Conservation (phyloP, 345 rosid genomes). For the Gossypium australe region DNA sequence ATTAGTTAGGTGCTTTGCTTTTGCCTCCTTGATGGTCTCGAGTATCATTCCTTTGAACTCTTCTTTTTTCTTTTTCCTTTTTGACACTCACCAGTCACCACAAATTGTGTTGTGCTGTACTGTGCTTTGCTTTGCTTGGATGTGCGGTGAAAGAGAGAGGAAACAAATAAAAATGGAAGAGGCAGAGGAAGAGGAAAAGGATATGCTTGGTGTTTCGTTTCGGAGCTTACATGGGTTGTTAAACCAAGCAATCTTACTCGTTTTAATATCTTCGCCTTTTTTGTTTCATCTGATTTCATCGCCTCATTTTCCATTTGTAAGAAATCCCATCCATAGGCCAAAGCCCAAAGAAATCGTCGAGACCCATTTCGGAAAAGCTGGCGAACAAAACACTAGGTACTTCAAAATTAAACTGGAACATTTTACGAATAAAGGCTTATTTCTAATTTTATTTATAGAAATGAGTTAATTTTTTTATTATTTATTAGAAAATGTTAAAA, state of each 20-base stretch:
- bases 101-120: background rate
- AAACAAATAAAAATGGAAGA: background rate
- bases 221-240: background rate
- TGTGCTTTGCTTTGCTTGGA: too few relatives aligned
- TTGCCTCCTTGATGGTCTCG: constrained; percentile 13
- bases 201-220: background rate
- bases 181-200: background rate
- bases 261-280: background rate
- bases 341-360: too few relatives aligned
- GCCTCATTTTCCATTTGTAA: background rate
- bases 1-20: constrained; percentile 23
- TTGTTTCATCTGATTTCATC: background rate
- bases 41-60: constrained; percentile 13
- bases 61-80: background rate
- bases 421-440: too few relatives aligned
- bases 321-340: background rate
- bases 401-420: too few relatives aligned
- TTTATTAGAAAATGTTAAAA: fast-evolving
- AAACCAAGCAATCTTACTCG: background rate
- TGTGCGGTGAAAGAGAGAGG: background rate
- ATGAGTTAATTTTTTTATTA: too few relatives aligned
- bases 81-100: background rate
- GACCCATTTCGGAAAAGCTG: too few relatives aligned
- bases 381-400: too few relatives aligned
- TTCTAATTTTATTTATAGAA: too few relatives aligned